Evolutionary conservation across 2,329 filamentous ascomycete species (phyloP).

Genomic region (Colletotrichum chrysophilum): DNA sequence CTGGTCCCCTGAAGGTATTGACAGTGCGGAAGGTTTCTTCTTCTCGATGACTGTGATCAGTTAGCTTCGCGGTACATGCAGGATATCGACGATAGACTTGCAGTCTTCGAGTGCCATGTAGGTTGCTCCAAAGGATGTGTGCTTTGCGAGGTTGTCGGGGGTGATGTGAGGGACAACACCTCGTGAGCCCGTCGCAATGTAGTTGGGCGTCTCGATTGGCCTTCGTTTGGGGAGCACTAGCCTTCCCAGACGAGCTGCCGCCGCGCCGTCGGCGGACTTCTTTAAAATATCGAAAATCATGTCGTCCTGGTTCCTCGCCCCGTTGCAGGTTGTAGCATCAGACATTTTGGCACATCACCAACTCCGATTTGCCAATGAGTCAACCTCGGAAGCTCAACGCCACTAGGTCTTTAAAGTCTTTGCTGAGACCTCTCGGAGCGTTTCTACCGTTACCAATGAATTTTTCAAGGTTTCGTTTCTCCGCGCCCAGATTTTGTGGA

Average conservation of each 20-base stretch:
- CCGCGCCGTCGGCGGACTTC: slow-evolving; percentile 39
- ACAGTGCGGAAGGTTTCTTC: slow-evolving; percentile 51
- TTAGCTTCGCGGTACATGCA: background rate
- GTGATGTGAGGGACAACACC: slow-evolving; percentile 88
- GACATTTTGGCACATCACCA: slow-evolving; percentile 22
- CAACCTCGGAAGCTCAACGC: background rate
- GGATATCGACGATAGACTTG: slow-evolving; percentile 51
- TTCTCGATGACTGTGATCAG: slow-evolving; percentile 57
- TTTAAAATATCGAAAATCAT: slow-evolving; percentile 55
- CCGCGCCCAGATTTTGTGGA: background rate
- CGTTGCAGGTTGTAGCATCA: slow-evolving; percentile 19
- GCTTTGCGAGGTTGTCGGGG: slow-evolving; percentile 76
- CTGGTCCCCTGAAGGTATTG: slow-evolving; percentile 38
- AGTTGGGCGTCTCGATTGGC: slow-evolving; percentile 82
- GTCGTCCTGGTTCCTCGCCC: slow-evolving; percentile 18
- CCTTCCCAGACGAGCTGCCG: slow-evolving; percentile 69
- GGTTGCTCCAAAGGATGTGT: slow-evolving; percentile 69
- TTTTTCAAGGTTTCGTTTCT: background rate
- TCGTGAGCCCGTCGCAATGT: slow-evolving; percentile 79
- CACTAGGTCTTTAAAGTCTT: background rate
- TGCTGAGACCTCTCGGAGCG: background rate
- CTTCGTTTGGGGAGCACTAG: slow-evolving; percentile 67
- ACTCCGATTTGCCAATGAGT: background rate
- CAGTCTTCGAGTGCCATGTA: slow-evolving; percentile 94
- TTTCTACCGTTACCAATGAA: background rate